These are phyloP conservation scores for Phytophthora melonis DNA, from an alignment of 352 stramenopile genomes.

Conservation along the genomic window DNA sequence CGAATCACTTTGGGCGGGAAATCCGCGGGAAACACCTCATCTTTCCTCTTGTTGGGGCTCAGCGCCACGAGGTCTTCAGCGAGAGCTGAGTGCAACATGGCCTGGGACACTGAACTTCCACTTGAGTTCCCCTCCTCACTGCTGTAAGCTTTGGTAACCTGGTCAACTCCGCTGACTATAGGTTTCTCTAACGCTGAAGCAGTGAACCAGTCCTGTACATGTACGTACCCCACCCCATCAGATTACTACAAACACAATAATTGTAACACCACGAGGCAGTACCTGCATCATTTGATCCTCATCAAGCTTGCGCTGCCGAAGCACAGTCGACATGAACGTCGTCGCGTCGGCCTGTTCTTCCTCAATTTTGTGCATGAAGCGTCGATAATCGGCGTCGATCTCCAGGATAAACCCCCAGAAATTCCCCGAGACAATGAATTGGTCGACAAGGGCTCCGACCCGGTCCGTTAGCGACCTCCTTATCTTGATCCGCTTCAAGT, in stretches of 20 bases:
- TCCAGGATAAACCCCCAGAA: slow-evolving; percentile 71
- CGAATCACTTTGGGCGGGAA: slow-evolving; percentile 61
- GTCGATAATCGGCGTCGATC: slow-evolving; percentile 67
- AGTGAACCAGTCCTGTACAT: slow-evolving; percentile 58
- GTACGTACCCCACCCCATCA: not conserved
- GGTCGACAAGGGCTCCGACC: slow-evolving; percentile 53
- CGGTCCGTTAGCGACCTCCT: slow-evolving; percentile 47
- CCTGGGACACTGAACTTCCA: slow-evolving; percentile 38
- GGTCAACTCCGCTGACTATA: slow-evolving; percentile 46
- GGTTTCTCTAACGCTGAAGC: slow-evolving; percentile 63
- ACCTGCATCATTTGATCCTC: slow-evolving; percentile 74
- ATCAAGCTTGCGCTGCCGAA: slow-evolving; percentile 54
- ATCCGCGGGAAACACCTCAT: slow-evolving; percentile 61
- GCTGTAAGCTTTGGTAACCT: slow-evolving; percentile 41
- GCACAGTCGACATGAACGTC: slow-evolving; percentile 62
- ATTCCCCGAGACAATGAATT: slow-evolving; percentile 60
- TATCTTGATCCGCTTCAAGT: slow-evolving; percentile 52
- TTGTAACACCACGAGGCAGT: not conserved
- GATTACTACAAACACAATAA: not conserved
- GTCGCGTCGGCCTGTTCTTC: slow-evolving; percentile 54
- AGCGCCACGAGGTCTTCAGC: slow-evolving; percentile 54
- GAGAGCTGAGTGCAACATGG: slow-evolving; percentile 52
- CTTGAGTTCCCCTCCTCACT: slow-evolving; percentile 20
- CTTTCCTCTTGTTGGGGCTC: slow-evolving; percentile 56
- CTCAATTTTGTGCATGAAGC: slow-evolving; percentile 52